These are phyloP conservation scores for Aspergillus amoenus DNA, from an alignment of 2,329 filamentous ascomycete species.

Conservation along the genomic window DNA sequence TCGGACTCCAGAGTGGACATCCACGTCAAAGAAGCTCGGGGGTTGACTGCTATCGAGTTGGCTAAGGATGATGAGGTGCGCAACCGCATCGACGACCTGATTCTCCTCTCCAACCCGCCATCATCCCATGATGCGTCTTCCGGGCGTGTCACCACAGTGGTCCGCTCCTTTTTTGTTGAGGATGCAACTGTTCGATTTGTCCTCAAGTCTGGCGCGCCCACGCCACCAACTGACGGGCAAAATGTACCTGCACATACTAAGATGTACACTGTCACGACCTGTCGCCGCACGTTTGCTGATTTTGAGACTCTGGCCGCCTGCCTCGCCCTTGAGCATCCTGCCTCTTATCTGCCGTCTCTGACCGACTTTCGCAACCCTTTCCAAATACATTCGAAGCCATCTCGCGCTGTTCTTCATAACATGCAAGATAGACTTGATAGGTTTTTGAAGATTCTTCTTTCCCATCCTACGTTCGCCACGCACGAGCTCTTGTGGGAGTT, in stretches of 20 bases:
- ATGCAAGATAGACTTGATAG: slow-evolving; percentile 83
- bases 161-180: slow-evolving; percentile 95
- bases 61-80: slow-evolving; percentile 97
- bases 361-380: slow-evolving; percentile 81
- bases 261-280: slow-evolving; percentile 87
- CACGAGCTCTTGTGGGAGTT: slow-evolving; percentile 99
- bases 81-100: slow-evolving; percentile 92
- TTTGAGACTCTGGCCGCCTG: slow-evolving; percentile 88
- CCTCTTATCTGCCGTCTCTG: slow-evolving; percentile 87
- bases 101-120: slow-evolving; percentile 70
- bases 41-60: slow-evolving; percentile 89
- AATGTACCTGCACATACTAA: slow-evolving; percentile 61
- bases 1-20: slow-evolving; percentile 84
- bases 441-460: slow-evolving; percentile 81
- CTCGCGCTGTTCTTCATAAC: slow-evolving; percentile 80
- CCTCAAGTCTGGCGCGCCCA: slow-evolving; percentile 87
- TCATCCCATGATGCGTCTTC: slow-evolving; percentile 60
- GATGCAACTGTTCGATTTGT: slow-evolving; percentile 91
- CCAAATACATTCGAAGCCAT: slow-evolving; percentile 89
- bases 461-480: slow-evolving; percentile 87
- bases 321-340: slow-evolving; percentile 84
- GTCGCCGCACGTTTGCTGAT: slow-evolving; percentile 79
- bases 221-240: slow-evolving; percentile 26
- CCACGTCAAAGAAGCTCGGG: slow-evolving; percentile 77
- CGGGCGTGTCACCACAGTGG: slow-evolving; percentile 84